A percentile compares a stretch with the other conserved stretches of the same genome.
Evolutionary conservation across 2,329 filamentous ascomycete genomes (phyloP).

Genomic region (Arthrobotrys megalospora): DNA sequence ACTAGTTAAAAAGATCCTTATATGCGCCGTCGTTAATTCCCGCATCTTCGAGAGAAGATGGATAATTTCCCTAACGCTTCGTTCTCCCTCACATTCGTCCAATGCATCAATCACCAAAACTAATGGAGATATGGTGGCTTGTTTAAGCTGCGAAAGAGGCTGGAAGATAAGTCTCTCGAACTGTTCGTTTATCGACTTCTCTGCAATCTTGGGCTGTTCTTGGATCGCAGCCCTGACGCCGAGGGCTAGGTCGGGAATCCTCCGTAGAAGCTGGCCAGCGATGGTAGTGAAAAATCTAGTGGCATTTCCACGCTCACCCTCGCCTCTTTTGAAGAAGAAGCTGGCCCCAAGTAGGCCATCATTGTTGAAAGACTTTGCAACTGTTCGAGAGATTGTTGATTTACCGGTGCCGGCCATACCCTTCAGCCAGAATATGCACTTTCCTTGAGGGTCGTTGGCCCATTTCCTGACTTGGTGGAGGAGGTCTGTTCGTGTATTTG

Average conservation of each 20-base stretch:
- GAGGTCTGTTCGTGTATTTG: slow-evolving; percentile 63
- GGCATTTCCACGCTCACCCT: slow-evolving; percentile 29
- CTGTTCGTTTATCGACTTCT: slow-evolving; percentile 66
- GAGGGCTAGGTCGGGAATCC: slow-evolving; percentile 9
- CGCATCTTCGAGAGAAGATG: neutral
- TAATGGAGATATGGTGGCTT: neutral
- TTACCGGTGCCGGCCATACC: slow-evolving; percentile 67
- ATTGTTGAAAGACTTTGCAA: slow-evolving; percentile 40
- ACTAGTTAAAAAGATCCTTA: slow-evolving; percentile 13
- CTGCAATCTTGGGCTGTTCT: slow-evolving; percentile 14
- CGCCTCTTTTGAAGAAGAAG: slow-evolving; percentile 14
- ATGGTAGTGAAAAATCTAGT: slow-evolving; percentile 50
- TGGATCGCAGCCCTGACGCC: slow-evolving; percentile 10
- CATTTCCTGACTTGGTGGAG: slow-evolving; percentile 58
- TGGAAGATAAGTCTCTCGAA: slow-evolving; percentile 18
- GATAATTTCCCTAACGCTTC: slow-evolving; percentile 65
- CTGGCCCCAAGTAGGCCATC: slow-evolving; percentile 18
- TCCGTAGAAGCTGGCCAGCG: slow-evolving; percentile 16
- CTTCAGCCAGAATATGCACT: slow-evolving; percentile 66
- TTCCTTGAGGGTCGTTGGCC: slow-evolving; percentile 31
- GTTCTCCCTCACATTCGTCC: slow-evolving; percentile 65
- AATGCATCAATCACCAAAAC: slow-evolving; percentile 65
- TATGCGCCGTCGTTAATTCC: slow-evolving; percentile 49
- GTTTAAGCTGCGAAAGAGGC: slow-evolving; percentile 33
- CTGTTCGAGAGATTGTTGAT: slow-evolving; percentile 58